A percentile compares a stretch with the other conserved stretches of the same genome.
Evolutionary conservation across 2,329 filamentous ascomycete species (phyloP).

Genomic region (Fusarium sp.): DNA sequence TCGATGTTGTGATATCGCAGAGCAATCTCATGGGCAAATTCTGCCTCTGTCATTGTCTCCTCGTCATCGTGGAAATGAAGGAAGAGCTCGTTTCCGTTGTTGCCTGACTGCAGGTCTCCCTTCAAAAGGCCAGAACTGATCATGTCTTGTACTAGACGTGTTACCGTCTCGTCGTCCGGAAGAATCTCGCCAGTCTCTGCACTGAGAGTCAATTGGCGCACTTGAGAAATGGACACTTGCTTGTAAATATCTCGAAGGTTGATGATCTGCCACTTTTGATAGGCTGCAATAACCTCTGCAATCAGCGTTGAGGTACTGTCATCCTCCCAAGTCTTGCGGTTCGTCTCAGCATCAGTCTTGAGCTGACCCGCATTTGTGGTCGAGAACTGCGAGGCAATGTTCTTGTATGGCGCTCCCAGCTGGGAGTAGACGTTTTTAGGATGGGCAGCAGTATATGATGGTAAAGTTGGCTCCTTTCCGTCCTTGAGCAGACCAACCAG

Average conservation of each 20-base stretch:
- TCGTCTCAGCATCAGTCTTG: constrained; percentile 70
- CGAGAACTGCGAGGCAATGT: constrained; percentile 76
- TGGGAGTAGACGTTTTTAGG: constrained; percentile 67
- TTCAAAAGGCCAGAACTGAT: constrained; percentile 64
- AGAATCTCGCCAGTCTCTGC: constrained; percentile 63
- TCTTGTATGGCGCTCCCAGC: constrained; percentile 76
- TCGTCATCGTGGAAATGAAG: constrained; percentile 62
- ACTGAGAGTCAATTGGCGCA: constrained; percentile 63
- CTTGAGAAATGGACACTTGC: constrained; percentile 65
- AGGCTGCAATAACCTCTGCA: constrained; percentile 73
- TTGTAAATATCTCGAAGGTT: constrained; percentile 78
- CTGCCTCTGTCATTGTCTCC: constrained; percentile 59
- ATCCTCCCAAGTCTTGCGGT: constrained; percentile 68
- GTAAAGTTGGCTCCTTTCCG: constrained; percentile 68
- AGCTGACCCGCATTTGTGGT: constrained; percentile 65
- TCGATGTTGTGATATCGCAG: constrained; percentile 56
- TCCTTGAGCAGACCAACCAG: constrained; percentile 78
- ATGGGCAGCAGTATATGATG: constrained; percentile 64
- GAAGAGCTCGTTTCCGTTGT: constrained; percentile 56
- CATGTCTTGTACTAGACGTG: constrained; percentile 64
- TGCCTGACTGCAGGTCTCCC: constrained; percentile 62
- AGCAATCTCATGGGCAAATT: constrained; percentile 62
- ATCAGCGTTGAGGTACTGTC: constrained; percentile 82
- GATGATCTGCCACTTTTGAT: constrained; percentile 80
- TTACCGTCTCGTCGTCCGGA: constrained; percentile 56